Conservation (phyloP, 225 moss, liverwort and hornwort genomes). For the Neckera pumila region DNA sequence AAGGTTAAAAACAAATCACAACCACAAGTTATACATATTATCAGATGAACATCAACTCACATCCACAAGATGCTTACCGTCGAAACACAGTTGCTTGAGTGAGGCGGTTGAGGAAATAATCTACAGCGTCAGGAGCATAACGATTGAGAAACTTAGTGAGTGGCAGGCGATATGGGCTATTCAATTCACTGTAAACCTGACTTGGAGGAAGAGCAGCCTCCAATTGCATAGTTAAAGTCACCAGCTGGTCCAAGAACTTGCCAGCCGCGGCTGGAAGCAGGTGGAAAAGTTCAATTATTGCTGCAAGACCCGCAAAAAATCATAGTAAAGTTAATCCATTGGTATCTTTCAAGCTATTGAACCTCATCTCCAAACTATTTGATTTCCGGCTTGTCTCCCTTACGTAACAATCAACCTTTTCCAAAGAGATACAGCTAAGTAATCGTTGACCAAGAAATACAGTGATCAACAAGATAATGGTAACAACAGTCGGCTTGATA, state of each 20-base stretch:
- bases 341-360: not conserved
- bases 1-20: not conserved
- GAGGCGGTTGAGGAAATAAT: slow-evolving; percentile 90
- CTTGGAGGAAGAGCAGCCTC: slow-evolving; percentile 95
- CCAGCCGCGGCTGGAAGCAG: slow-evolving; percentile 88
- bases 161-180: slow-evolving; percentile 92
- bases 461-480: not conserved
- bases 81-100: slow-evolving; percentile 85
- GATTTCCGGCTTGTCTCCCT: not conserved
- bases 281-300: slow-evolving; percentile 98
- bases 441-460: not conserved
- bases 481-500: not conserved
- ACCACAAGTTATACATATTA: not conserved
- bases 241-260: slow-evolving; percentile 90
- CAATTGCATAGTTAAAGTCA: slow-evolving; percentile 81
- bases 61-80: slow-evolving; percentile 40
- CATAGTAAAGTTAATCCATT: not conserved
- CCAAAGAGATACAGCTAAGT: not conserved
- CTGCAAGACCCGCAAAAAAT: slow-evolving; percentile 42
- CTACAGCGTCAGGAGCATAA: slow-evolving; percentile 92
- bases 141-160: slow-evolving; percentile 98
- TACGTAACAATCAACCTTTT: not conserved
- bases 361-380: not conserved
- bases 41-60: not conserved
- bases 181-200: slow-evolving; percentile 96